These are phyloP conservation scores for Wickerhamomyces chambardii DNA, from an alignment of 805 yeast genomes.

Conservation along the genomic window DNA sequence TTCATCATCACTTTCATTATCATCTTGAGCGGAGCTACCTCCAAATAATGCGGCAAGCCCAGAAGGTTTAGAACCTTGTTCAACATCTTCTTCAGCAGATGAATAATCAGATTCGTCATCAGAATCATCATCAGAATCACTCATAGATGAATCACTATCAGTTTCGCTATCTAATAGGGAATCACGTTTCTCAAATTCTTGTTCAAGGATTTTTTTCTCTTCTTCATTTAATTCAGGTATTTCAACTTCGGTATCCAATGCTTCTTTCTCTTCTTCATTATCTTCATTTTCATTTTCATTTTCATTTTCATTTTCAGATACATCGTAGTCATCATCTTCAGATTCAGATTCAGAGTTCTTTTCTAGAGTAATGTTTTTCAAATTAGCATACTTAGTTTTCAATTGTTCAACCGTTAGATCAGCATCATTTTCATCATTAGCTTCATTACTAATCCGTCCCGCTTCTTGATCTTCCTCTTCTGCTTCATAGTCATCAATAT, in stretches of 20 bases:
- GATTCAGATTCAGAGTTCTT: constrained; percentile 22
- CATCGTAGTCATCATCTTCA: no score
- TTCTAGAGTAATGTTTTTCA: constrained; percentile 14
- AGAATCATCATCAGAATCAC: no score
- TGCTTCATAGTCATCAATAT: constrained; percentile 18
- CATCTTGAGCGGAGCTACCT: constrained; percentile 23
- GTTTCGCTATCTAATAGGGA: constrained; percentile 13
- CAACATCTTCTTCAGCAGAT: constrained; percentile 24
- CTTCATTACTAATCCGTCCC: no score
- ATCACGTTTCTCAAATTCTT: constrained; percentile 14
- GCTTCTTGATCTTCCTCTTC: constrained; percentile 4
- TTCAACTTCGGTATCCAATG: constrained; percentile 1
- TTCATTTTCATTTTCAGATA: constrained; percentile 2
- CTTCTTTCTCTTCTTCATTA: constrained; percentile 17
- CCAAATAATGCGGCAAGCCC: constrained; percentile 20
- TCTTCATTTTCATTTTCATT: constrained; percentile 9
- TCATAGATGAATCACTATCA: constrained; percentile 20
- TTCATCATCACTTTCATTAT: constrained; percentile 15
- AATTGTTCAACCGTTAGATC: constrained; percentile 21
- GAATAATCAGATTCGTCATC: constrained; percentile 19
- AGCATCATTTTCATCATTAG: no score
- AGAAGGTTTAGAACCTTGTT: constrained; percentile 33
- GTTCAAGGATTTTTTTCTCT: constrained; percentile 17
- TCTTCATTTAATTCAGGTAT: constrained; percentile 10
- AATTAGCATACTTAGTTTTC: constrained; percentile 15